Evolutionary conservation across 495 filamentous ascomycete species (phyloP), one percentile per base, ranked within the genome.

Genomic region (Xylaria castorea): DNA sequence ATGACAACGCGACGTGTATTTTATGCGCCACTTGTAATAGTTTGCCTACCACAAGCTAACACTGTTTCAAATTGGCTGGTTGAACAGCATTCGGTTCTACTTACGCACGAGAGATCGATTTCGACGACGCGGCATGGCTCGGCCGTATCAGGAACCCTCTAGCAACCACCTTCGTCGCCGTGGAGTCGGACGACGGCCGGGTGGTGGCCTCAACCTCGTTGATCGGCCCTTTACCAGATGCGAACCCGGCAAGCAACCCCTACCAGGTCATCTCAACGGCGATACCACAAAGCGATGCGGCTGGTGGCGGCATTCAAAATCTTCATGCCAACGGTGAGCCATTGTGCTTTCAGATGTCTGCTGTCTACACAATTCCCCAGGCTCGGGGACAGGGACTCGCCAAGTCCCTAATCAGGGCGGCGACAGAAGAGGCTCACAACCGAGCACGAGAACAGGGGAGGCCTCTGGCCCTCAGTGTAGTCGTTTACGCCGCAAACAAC

Each of bases 291-390:
- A 11, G 70, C 74, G 66, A 73, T 44, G 53, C 30, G 20, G 18
- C 32, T 18, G n/a, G 68, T 25, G 51, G 55, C 63, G 72, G 75
- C 73, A 66, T 73, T 42, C 58, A 68, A 48, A 42, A 71, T 3
- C 63, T 71, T 36, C 50, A 44, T 9, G 64, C 34, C 16, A 70
- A 66, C 25, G 34, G 68, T 22, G 72, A 74, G 61, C 57, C 73
- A 16, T 22, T 71, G 25, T 75, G 73, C 73, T 77, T 78, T n/a
- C 79, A 81, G 67, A 77, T 84, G 34, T 74, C 77, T 58, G 86
- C 79, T 20, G 81, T 88, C 76, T 89, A 87, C 73, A 85, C 85
- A 6, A 68, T 72, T 30, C 83, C 84, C 25, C 73, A 81, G 58
- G 82, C 77, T 32, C 80, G 87, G 50, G 76, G 81, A 22, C 75